Evolutionary conservation across 2,329 filamentous ascomycete species (phyloP).

Genomic region (Cercospora sesami): DNA sequence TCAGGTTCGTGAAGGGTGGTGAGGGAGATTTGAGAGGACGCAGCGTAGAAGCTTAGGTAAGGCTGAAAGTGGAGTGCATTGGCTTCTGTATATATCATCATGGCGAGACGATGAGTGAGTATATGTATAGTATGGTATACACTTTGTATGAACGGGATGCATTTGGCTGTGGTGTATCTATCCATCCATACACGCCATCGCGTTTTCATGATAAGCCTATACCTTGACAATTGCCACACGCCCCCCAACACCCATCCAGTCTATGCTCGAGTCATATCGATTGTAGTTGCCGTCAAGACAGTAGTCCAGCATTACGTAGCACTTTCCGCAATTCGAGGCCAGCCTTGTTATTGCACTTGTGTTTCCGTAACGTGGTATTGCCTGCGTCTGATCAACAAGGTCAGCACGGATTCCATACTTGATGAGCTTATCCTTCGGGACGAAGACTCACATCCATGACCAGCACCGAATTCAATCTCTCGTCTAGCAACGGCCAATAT

Average conservation of each 20-base stretch:
- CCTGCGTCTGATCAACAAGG: no score
- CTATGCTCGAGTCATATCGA: neutral
- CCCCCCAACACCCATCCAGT: neutral
- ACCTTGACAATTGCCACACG: neutral
- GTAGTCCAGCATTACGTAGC: neutral
- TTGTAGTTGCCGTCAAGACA: neutral
- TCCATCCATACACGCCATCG: neutral
- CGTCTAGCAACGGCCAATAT: neutral
- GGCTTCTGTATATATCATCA: neutral
- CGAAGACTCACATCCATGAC: no score
- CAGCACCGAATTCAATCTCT: no score
- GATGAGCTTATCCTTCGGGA: no score
- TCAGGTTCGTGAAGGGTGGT: constrained; percentile 63
- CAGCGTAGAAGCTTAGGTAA: neutral
- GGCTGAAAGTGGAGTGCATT: no score
- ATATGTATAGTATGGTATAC: constrained; percentile 1
- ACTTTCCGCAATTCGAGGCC: neutral
- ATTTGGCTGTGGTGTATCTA: neutral
- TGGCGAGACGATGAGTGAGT: neutral
- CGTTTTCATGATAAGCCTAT: neutral
- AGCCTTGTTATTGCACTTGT: neutral
- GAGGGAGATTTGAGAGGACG: constrained; percentile 45
- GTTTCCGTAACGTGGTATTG: neutral
- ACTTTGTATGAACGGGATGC: neutral
- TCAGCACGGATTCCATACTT: no score